Conservation (phyloP, 805 yeast genomes). For the Candida boleticola region DNA sequence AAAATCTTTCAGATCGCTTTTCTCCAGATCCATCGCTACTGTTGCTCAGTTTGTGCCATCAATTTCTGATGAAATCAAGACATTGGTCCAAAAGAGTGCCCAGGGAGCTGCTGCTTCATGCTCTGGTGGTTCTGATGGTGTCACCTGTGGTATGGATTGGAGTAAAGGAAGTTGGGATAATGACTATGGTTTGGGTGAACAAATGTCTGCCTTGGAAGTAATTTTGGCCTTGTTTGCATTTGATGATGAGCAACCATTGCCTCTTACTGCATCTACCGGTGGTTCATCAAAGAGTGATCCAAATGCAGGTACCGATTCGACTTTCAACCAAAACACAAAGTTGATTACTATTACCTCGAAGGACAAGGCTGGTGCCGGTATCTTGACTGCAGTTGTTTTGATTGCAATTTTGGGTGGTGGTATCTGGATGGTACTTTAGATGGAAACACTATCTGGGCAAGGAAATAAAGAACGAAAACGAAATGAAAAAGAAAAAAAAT, state of each 20-base stretch:
- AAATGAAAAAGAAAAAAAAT: no score
- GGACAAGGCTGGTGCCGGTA: constrained; percentile 89
- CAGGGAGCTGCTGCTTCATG: constrained; percentile 75
- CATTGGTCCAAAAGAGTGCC: constrained; percentile 50
- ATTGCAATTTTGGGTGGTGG: constrained; percentile 61
- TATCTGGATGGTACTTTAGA: constrained; percentile 71
- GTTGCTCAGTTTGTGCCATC: constrained; percentile 56
- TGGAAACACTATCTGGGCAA: background rate
- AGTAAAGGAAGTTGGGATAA: constrained; percentile 58
- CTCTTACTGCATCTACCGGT: constrained; percentile 34
- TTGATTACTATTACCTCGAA: constrained; percentile 50
- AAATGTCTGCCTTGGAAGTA: constrained; percentile 71
- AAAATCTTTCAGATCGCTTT: constrained; percentile 70
- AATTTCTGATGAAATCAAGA: constrained; percentile 39
- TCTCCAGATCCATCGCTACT: constrained; percentile 60
- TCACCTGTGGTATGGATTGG: constrained; percentile 85
- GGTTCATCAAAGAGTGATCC: constrained; percentile 33
- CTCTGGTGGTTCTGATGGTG: constrained; percentile 81
- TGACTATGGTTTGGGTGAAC: constrained; percentile 78
- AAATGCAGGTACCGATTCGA: constrained; percentile 36
- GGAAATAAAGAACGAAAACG: background rate
- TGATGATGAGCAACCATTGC: constrained; percentile 10
- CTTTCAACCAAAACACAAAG: constrained; percentile 38
- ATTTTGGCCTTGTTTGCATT: constrained; percentile 38
- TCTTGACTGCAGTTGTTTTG: constrained; percentile 74